Percentiles rank a stretch among this genome's conserved stretches.
These are phyloP conservation scores for Rhodotorula sphaerocarpa DNA, from an alignment of 768 basidiomycete genomes.

Conservation along the genomic window DNA sequence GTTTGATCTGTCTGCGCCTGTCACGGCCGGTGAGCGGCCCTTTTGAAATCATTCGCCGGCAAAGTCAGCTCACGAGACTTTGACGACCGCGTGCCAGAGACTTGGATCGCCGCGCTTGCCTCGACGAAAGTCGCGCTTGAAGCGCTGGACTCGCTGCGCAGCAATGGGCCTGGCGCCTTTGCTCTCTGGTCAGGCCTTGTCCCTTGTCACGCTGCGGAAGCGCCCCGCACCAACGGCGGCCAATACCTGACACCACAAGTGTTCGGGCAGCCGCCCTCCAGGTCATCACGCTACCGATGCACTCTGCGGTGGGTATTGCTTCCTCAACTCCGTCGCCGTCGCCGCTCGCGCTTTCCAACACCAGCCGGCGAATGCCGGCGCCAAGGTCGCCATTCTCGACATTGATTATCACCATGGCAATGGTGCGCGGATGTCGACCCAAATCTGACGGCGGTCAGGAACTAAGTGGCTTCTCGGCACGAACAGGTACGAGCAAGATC, in stretches of 20 bases:
- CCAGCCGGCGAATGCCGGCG: neutral
- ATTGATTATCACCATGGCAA: conserved; percentile 47
- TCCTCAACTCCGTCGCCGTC: conserved; percentile 43
- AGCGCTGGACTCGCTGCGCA: conserved; percentile 34
- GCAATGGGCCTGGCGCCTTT: neutral
- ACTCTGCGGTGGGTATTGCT: conserved; percentile 45
- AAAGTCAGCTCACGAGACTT: neutral
- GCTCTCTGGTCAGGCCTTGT: conserved; percentile 13
- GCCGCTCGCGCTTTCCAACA: conserved; percentile 41
- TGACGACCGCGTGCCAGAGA: conserved; percentile 33
- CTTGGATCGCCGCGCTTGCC: conserved; percentile 40
- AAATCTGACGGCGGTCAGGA: too few relatives aligned
- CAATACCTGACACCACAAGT: too few relatives aligned
- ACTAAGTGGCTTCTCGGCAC: too few relatives aligned
- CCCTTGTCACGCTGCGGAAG: neutral
- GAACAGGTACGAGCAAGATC: conserved; percentile 40
- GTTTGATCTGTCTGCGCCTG: conserved; percentile 43
- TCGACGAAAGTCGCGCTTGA: conserved; percentile 40
- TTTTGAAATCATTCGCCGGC: too few relatives aligned
- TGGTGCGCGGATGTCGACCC: conserved; percentile 23
- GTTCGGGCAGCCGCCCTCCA: conserved; percentile 42
- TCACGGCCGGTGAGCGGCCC: conserved; percentile 43
- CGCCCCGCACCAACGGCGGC: too few relatives aligned
- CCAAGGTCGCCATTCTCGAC: conserved; percentile 44
- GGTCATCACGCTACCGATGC: conserved; percentile 43